Evolutionary conservation across 768 basidiomycete species (phyloP).

Genomic region (Lactarius trivialis): DNA sequence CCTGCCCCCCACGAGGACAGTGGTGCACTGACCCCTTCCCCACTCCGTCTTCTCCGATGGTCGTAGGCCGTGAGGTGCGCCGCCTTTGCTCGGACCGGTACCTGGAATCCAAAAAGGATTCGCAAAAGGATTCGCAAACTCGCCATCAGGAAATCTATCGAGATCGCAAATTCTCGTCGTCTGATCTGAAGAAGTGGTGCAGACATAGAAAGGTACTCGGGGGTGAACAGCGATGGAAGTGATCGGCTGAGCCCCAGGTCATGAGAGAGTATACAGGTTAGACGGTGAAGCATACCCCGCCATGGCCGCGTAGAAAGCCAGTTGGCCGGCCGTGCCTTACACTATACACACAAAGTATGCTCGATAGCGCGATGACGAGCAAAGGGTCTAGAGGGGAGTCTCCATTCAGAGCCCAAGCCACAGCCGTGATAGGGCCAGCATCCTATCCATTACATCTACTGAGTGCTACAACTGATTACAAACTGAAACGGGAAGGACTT

Average conservation of each 20-base stretch:
- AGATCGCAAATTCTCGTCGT: slow-evolving; percentile 68
- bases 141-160: slow-evolving; percentile 27
- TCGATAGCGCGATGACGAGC: slow-evolving; percentile 47
- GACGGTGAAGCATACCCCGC: slow-evolving; percentile 14
- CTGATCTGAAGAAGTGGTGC: slow-evolving; percentile 68
- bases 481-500: neutral
- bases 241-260: slow-evolving; percentile 38
- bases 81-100: slow-evolving; percentile 45
- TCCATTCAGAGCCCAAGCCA: slow-evolving; percentile 55
- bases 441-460: slow-evolving; percentile 4
- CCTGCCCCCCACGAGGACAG: slow-evolving; percentile 59
- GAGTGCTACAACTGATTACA: neutral
- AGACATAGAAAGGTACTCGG: slow-evolving; percentile 48
- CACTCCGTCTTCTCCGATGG: slow-evolving; percentile 53
- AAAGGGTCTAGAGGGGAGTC: slow-evolving; percentile 47
- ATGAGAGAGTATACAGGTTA: neutral
- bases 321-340: slow-evolving; percentile 35
- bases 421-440: slow-evolving; percentile 28
- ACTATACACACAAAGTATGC: slow-evolving; percentile 52
- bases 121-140: slow-evolving; percentile 35
- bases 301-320: slow-evolving; percentile 41
- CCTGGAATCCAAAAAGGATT: slow-evolving; percentile 60
- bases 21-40: slow-evolving; percentile 52
- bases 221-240: slow-evolving; percentile 66
- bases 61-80: slow-evolving; percentile 64